Percentiles rank a stretch among this genome's conserved stretches.
Evolutionary conservation across 1,284 basidiomycete species (phyloP).

Genomic region (Porphyrellus sp.): DNA sequence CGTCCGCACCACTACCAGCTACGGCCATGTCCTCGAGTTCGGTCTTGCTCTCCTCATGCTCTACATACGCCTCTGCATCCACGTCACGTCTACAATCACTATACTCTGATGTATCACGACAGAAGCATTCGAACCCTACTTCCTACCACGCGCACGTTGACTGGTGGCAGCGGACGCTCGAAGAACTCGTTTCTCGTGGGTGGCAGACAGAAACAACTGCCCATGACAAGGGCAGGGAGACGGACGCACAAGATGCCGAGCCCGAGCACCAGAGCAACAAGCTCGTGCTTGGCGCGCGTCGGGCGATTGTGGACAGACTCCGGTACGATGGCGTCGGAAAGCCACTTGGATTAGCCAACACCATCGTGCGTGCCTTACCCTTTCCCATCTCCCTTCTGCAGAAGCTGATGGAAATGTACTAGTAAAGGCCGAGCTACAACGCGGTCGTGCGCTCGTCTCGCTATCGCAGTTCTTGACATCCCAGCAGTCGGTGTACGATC

Average conservation of each 20-base stretch:
- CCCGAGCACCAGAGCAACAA: constrained; percentile 39
- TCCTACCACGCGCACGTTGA: constrained; percentile 79
- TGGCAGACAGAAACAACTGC: constrained; percentile 42
- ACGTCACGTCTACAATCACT: constrained; percentile 73
- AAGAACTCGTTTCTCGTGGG: constrained; percentile 58
- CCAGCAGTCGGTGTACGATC: constrained; percentile 62
- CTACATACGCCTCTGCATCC: constrained; percentile 52
- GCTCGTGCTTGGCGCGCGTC: constrained; percentile 65
- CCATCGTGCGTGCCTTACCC: constrained; percentile 53
- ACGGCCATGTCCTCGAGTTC: constrained; percentile 21
- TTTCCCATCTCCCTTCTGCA: neutral
- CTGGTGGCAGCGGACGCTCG: constrained; percentile 82
- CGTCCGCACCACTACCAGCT: too few relatives aligned
- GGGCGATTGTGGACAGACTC: constrained; percentile 57
- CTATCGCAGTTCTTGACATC: constrained; percentile 58
- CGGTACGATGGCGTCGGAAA: constrained; percentile 70
- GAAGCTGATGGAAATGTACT: constrained; percentile 32
- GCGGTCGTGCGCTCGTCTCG: constrained; percentile 46
- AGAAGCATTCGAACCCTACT: constrained; percentile 80
- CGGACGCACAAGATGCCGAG: constrained; percentile 5
- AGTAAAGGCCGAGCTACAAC: constrained; percentile 64
- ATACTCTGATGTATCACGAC: constrained; percentile 84
- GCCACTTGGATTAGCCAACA: constrained; percentile 77
- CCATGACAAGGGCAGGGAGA: constrained; percentile 26
- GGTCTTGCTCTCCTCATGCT: constrained; percentile 36